Percentiles rank a stretch among this genome's conserved stretches.
phyloP scores from a whole-genome alignment of 148 eudicot species.

The Drosera capensis region DNA sequence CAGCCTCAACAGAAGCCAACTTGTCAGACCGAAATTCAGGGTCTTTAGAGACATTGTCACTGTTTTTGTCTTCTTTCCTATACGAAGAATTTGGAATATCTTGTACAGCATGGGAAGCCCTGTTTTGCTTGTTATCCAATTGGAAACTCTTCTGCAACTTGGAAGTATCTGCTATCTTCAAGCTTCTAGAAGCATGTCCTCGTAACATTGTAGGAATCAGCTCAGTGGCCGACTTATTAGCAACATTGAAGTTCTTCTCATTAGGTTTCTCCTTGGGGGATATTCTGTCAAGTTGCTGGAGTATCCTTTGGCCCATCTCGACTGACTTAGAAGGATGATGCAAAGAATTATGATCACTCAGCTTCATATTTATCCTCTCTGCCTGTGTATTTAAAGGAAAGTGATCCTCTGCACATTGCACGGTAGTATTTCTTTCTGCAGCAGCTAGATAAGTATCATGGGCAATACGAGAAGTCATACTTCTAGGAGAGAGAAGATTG shows the following conservation, averaged over 20 bases:
- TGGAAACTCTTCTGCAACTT: slow-evolving; percentile 24
- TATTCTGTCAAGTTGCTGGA: slow-evolving; percentile 60
- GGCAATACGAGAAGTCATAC: slow-evolving; percentile 12
- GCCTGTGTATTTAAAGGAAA: slow-evolving; percentile 16
- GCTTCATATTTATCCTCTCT: slow-evolving; percentile 18
- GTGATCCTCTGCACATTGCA: slow-evolving; percentile 9
- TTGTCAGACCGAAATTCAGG: slow-evolving; percentile 4
- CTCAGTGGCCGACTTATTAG: slow-evolving; percentile 18
- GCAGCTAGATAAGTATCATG: slow-evolving; percentile 27
- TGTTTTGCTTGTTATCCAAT: slow-evolving; percentile 15
- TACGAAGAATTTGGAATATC: slow-evolving; percentile 15
- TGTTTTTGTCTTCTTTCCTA: slow-evolving; percentile 14
- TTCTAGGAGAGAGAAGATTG: slow-evolving; percentile 47
- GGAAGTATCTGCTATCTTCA: slow-evolving; percentile 27
- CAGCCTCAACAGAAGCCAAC: slow-evolving; percentile 12
- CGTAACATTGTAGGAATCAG: slow-evolving; percentile 22
- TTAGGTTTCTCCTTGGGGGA: slow-evolving; percentile 63
- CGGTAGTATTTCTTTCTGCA: slow-evolving; percentile 10
- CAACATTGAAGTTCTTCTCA: slow-evolving; percentile 21
- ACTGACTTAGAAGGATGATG: slow-evolving; percentile 60
- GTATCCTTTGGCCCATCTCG: slow-evolving; percentile 59
- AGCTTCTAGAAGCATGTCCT: slow-evolving; percentile 36
- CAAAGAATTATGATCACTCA: neutral
- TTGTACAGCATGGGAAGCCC: slow-evolving; percentile 9
- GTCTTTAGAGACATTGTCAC: slow-evolving; percentile 15